These are phyloP conservation scores for Colletotrichum agaves DNA, from an alignment of 2,329 filamentous ascomycete species.

Conservation along the genomic window DNA sequence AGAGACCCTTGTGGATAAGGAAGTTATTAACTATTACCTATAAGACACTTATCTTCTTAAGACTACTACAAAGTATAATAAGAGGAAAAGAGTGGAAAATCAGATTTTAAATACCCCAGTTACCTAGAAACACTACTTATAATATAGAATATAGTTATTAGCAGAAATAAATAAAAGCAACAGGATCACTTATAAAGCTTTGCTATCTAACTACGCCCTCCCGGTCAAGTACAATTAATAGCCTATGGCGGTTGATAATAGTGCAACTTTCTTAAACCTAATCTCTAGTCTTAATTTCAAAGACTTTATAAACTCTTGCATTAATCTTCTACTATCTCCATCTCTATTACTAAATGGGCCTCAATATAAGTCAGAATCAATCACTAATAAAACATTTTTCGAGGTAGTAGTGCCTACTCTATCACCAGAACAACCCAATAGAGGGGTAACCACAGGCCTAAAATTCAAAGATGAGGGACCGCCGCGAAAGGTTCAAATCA, in stretches of 20 bases:
- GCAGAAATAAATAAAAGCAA: neutral
- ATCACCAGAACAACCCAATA: neutral
- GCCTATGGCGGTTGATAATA: neutral
- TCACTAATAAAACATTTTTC: neutral
- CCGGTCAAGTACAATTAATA: neutral
- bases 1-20: neutral
- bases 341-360: neutral
- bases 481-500: neutral
- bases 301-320: neutral
- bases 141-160: neutral
- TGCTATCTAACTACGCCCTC: neutral
- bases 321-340: neutral
- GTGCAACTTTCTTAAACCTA: neutral
- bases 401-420: neutral
- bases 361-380: neutral
- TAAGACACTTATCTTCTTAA: neutral
- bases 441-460: neutral
- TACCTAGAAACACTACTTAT: no score
- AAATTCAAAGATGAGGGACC: neutral
- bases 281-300: neutral
- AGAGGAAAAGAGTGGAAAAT: neutral
- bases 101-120: no score
- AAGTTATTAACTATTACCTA: neutral
- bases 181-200: neutral
- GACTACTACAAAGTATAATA: neutral